Conservation (phyloP, 2,329 filamentous ascomycete species). For the Trichoderma pleuroti region DNA sequence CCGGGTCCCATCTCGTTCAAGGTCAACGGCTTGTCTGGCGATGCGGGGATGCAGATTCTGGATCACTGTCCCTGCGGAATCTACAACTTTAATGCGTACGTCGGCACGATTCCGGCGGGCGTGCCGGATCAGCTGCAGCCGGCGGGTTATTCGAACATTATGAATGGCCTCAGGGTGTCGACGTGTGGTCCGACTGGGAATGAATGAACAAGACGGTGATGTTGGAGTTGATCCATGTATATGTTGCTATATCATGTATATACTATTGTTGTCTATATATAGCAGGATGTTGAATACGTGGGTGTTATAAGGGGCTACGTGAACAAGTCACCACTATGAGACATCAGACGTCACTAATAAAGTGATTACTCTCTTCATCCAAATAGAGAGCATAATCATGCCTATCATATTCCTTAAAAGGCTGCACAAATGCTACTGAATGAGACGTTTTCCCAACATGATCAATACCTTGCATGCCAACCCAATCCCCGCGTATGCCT, state of each 20-base stretch:
- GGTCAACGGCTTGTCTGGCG: conserved; percentile 41
- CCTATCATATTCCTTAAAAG: background rate
- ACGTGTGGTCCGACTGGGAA: conserved; percentile 23
- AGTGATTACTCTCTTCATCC: background rate
- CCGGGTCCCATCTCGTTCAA: conserved; percentile 45
- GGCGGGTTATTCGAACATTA: conserved; percentile 30
- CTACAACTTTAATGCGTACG: conserved; percentile 54
- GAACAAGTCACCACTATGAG: background rate
- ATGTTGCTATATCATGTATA: background rate
- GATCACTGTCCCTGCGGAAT: conserved; percentile 46
- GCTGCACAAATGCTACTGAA: background rate
- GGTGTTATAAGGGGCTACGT: background rate
- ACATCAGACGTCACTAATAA: background rate
- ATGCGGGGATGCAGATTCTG: conserved; percentile 44
- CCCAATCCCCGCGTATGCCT: background rate
- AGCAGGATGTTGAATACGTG: background rate
- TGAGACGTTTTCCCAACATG: background rate
- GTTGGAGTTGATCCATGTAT: background rate
- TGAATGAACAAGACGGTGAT: background rate
- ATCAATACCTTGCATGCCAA: background rate
- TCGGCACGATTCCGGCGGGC: conserved; percentile 45
- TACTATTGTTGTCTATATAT: background rate
- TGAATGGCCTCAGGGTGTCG: conserved; percentile 29
- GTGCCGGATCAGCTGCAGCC: conserved; percentile 35
- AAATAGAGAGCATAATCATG: background rate